Conservation (phyloP, 352 stramenopile species). For the Globisporangium carolinianum region DNA sequence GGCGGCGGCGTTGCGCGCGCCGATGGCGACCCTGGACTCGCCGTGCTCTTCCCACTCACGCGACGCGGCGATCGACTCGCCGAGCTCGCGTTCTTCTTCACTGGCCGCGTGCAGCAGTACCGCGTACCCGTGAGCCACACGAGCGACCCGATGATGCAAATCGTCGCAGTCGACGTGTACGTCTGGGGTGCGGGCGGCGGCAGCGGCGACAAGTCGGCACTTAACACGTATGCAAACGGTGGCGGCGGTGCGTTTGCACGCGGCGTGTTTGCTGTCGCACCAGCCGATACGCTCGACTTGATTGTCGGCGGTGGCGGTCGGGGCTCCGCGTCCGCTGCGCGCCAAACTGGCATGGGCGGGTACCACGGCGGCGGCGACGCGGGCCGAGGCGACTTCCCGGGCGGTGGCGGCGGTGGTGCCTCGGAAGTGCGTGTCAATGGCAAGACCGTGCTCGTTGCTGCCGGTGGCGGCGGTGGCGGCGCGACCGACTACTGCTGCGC, state of each 20-base stretch:
- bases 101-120: slow-evolving; percentile 19
- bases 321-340: slow-evolving; percentile 9
- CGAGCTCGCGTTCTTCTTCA: slow-evolving; percentile 45
- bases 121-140: slow-evolving; percentile 18
- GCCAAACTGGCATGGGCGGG: slow-evolving; percentile 26
- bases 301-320: slow-evolving; percentile 51
- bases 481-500: slow-evolving; percentile 74
- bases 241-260: slow-evolving; percentile 68
- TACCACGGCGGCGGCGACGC: slow-evolving; percentile 67
- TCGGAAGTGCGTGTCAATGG: slow-evolving; percentile 43
- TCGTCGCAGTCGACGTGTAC: slow-evolving; percentile 65
- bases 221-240: slow-evolving; percentile 10
- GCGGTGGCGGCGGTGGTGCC: slow-evolving; percentile 58
- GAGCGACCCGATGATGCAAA: slow-evolving; percentile 15
- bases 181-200: slow-evolving; percentile 74
- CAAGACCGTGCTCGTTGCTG: slow-evolving; percentile 51
- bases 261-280: slow-evolving; percentile 33
- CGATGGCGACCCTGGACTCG: slow-evolving; percentile 39
- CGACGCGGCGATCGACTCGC: slow-evolving; percentile 30
- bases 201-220: slow-evolving; percentile 24
- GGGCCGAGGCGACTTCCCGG: slow-evolving; percentile 39
- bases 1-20: slow-evolving; percentile 27
- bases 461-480: slow-evolving; percentile 62
- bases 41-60: slow-evolving; percentile 55
- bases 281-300: slow-evolving; percentile 42